These are phyloP conservation scores for Stagonosporopsis rhizophila DNA, from an alignment of 2,329 filamentous ascomycete genomes.

Conservation along the genomic window DNA sequence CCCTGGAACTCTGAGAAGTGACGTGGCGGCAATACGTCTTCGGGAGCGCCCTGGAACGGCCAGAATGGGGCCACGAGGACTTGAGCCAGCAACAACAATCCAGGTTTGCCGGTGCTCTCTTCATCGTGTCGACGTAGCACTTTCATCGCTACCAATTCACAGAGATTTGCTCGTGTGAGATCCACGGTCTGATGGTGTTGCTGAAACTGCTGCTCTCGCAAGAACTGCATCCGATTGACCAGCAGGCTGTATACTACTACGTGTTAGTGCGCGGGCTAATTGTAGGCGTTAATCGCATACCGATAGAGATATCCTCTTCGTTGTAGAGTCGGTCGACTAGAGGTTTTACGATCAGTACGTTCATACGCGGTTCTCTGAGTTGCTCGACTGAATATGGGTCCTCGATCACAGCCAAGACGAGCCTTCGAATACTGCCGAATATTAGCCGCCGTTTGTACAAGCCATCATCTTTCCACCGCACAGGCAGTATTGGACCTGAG, in stretches of 20 bases:
- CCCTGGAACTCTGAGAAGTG: conserved; percentile 56
- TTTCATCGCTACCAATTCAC: conserved; percentile 79
- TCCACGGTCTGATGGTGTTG: conserved; percentile 83
- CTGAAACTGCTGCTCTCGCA: conserved; percentile 77
- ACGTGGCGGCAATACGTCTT: conserved; percentile 66
- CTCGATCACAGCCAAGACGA: conserved; percentile 60
- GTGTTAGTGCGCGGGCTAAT: conserved; percentile 9
- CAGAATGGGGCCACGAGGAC: conserved; percentile 84
- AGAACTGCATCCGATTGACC: conserved; percentile 80
- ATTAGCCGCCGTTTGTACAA: conserved; percentile 1
- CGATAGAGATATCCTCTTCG: conserved; percentile 78
- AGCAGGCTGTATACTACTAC: conserved; percentile 77
- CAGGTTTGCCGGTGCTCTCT: conserved; percentile 73
- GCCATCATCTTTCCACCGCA: neutral
- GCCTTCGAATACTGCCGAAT: conserved; percentile 49
- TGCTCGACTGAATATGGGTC: conserved; percentile 76
- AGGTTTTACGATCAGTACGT: conserved; percentile 78
- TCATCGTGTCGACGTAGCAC: conserved; percentile 81
- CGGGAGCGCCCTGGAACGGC: conserved; percentile 82
- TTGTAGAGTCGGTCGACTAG: conserved; percentile 85
- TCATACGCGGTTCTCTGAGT: conserved; percentile 80
- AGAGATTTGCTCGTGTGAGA: conserved; percentile 77
- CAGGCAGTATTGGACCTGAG: neutral
- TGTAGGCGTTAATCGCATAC: conserved; percentile 51
- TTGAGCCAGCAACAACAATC: conserved; percentile 76